Conservation (phyloP, 345 rosid genomes). For the Euphorbia peplus region DNA sequence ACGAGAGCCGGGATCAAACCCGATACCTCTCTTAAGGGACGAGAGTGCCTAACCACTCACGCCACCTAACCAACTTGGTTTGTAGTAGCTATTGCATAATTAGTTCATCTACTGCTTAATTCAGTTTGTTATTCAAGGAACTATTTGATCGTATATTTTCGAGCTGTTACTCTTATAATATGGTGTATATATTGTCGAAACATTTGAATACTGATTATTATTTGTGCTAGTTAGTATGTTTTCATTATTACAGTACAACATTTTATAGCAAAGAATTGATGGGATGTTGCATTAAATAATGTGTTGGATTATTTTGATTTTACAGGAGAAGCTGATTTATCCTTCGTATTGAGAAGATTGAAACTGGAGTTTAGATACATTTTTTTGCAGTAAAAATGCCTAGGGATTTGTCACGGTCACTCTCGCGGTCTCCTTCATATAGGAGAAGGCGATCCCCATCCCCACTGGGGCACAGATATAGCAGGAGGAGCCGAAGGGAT, state of each 20-base stretch:
- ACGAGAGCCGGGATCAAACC: too few relatives aligned
- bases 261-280: background rate
- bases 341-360: background rate
- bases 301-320: background rate
- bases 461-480: constrained; percentile 61
- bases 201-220: background rate
- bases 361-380: background rate
- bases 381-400: constrained; percentile 50
- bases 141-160: background rate
- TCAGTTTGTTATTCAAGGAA: background rate
- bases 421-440: constrained; percentile 72
- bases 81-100: too few relatives aligned
- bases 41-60: too few relatives aligned
- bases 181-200: background rate
- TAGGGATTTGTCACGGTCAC: constrained; percentile 57
- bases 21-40: too few relatives aligned
- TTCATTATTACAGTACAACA: background rate
- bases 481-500: constrained; percentile 75
- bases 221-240: background rate
- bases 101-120: background rate
- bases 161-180: background rate
- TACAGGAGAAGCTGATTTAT: background rate
- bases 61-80: too few relatives aligned
- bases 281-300: background rate
- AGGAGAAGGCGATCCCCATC: constrained; percentile 71